Evolutionary conservation across 768 basidiomycete species (phyloP), one percentile per base, ranked within the genome.

Genomic region (Mycena floridula): DNA sequence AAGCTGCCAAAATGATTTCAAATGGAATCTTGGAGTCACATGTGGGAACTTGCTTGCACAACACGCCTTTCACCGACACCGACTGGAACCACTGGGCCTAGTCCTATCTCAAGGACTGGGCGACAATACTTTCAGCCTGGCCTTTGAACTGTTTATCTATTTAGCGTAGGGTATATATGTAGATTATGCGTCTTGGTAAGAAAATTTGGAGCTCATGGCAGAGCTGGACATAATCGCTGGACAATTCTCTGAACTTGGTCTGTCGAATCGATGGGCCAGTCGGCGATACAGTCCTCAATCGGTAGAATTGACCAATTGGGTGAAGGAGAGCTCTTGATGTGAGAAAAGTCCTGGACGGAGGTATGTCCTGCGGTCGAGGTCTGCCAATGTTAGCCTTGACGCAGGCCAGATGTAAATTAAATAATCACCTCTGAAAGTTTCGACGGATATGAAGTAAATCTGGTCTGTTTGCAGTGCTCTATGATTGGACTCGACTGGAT

Each of bases 291-390:
- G 25, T 54, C 50, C n/a, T 55, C 56, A 0, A 37, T 32, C 2
- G 50, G 41, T 41, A 73, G 48, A 9, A 61, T 44, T 3, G 68
- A 67, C 82, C 87, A 93, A 60, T 93, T 79, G 8, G 91, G 89
- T 4, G 91, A 93, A 0, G 79, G 80, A 1, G 84, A 80, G 4
- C 74, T 56, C 25, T 81, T 70, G 47, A 92, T 85, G 60, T 92
- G 89, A 16, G 89, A 87, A 57, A 94, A 94, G 51, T 94, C 91
- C 55, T 85, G 85, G 15, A 90, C 78, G 2, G 68, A 48, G n/a
- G 16, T 40, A 42, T 7, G 43, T 43, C 18, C 42, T 39, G 25
- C 9, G 40, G 28, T 16, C 21, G 13, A 4, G 22, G 15, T 18
- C 12, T n/a, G 25, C n/a, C n/a, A n/a, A n/a, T n/a, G n/a, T n/a